Percentiles rank a stretch among this genome's conserved stretches.
Evolutionary conservation across 208 protist genomes (phyloP).

Genomic region (Wallacemonas sp.): DNA sequence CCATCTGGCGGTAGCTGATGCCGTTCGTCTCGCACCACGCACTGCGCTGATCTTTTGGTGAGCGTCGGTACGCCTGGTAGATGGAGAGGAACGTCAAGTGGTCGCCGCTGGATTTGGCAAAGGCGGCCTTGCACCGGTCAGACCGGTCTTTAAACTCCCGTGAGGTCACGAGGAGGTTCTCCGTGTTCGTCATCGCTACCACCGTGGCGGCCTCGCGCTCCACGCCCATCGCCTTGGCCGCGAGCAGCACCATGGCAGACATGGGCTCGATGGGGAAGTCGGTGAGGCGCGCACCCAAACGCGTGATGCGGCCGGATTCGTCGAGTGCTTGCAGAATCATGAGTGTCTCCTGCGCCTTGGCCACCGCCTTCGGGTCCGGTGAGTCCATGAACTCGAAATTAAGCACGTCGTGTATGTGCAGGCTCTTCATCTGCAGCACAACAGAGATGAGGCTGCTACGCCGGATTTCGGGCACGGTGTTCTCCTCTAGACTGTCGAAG

Average conservation of each 20-base stretch:
- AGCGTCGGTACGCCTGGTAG: conserved; percentile 74
- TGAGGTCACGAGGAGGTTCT: conserved; percentile 84
- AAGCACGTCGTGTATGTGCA: conserved; percentile 96
- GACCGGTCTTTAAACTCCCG: conserved; percentile 70
- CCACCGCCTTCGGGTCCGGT: conserved; percentile 88
- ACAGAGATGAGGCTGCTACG: conserved; percentile 98
- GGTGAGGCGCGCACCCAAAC: conserved; percentile 93
- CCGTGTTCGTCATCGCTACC: conserved; percentile 92
- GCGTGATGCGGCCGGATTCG: conserved; percentile 70
- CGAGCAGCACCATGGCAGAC: conserved; percentile 96
- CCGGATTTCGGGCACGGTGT: conserved; percentile 98
- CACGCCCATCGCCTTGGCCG: conserved; percentile 93
- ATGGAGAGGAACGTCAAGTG: conserved; percentile 85
- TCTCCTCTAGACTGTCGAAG: conserved; percentile 95
- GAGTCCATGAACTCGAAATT: conserved; percentile 99
- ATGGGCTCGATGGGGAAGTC: conserved; percentile 98
- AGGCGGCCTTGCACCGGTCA: conserved; percentile 69
- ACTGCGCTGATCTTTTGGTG: conserved; percentile 60
- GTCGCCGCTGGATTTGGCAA: conserved; percentile 82
- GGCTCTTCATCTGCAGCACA: conserved; percentile 95
- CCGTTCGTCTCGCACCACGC: conserved; percentile 84
- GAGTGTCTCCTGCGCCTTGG: conserved; percentile 92
- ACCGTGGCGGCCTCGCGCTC: conserved; percentile 94
- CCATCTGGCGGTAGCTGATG: conserved; percentile 81
- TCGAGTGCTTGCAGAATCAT: conserved; percentile 95